Evolutionary conservation across 1,284 basidiomycete species (phyloP), one percentile per base, ranked within the genome.

Genomic region (Apiotrichum domesticum): DNA sequence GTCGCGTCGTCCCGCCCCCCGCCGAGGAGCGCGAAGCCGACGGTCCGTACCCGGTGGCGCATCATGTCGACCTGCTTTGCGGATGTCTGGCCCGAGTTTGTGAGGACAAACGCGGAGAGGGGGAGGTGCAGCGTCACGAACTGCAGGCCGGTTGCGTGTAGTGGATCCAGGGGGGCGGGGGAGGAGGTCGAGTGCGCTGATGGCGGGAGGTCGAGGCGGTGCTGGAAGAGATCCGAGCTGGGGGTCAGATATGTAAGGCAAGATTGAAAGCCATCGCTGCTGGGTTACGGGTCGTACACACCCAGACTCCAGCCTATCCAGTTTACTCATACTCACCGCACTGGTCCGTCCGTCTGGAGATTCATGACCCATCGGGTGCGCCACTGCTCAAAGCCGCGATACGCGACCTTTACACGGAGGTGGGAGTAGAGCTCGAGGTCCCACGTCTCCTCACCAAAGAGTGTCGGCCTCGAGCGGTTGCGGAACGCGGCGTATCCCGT

Each of bases 401-500:
- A 75, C 29, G 77, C 74, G 10, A 81, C 72, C 4, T 71, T 72
- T 15, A 81, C 63, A 47, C 70, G 72, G 29, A 81, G 63, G 67
- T 79, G 79, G 4, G 77, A 73, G 62, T 78, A 77, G 35, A 75
- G 63, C 3, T 75, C 73, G 10, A 79, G 69, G 67, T 80, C 77
- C 76, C 79, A 80, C 6, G 71, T 74, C 54, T 78, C 75, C 48
- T 74, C 74, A 35, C 79, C 79, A 52, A 80, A 79, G 11, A 81
- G 63, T 7, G 77, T 77, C 6, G 77, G 73, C 14, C 78, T 67
- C 29, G 72, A 72, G 52, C 73, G 73, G 62, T 78, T 80, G 46
- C 80, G 69, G 57, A 81, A 79, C 6, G 75, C 80, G 1, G 78
- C 80, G 60, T 80, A 81, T 0, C 79, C 80, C 10, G 77, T 78